phyloP scores from a whole-genome alignment of 305 asterid genomes.

The Rubia occidens region DNA sequence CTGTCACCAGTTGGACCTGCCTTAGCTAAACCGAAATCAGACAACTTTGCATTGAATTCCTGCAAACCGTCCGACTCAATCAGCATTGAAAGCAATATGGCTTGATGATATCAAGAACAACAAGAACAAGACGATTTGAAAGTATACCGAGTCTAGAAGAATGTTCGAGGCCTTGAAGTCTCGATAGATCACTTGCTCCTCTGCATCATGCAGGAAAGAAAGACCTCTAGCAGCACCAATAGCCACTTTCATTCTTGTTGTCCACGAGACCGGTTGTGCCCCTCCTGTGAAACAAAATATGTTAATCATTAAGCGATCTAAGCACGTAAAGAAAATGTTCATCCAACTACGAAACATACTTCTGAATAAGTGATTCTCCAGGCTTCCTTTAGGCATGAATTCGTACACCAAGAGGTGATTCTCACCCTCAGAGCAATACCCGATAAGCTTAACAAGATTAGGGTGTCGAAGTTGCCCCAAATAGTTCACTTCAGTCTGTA shows the following conservation, averaged over 20 bases:
- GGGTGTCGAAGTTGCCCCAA: constrained; percentile 89
- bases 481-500: constrained; percentile 88
- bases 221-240: constrained; percentile 93
- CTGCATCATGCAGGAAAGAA: constrained; percentile 77
- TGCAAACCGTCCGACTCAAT: constrained; percentile 23
- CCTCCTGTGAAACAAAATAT: constrained; percentile 51
- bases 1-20: constrained; percentile 95
- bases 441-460: constrained; percentile 86
- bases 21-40: constrained; percentile 92
- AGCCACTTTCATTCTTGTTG: constrained; percentile 83
- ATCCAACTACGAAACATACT: constrained; percentile 35
- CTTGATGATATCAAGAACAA: neutral
- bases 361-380: constrained; percentile 87
- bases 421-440: constrained; percentile 86
- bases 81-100: neutral
- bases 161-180: constrained; percentile 92
- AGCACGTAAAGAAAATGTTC: neutral
- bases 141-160: constrained; percentile 72
- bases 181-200: constrained; percentile 77
- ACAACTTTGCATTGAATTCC: constrained; percentile 85
- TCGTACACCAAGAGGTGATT: constrained; percentile 82
- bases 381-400: constrained; percentile 95
- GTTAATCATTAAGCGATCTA: constrained; percentile 9
- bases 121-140: neutral
- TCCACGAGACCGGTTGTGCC: constrained; percentile 78